These are phyloP conservation scores for Calvatia gigantea DNA, from an alignment of 768 basidiomycete species.

Conservation along the genomic window DNA sequence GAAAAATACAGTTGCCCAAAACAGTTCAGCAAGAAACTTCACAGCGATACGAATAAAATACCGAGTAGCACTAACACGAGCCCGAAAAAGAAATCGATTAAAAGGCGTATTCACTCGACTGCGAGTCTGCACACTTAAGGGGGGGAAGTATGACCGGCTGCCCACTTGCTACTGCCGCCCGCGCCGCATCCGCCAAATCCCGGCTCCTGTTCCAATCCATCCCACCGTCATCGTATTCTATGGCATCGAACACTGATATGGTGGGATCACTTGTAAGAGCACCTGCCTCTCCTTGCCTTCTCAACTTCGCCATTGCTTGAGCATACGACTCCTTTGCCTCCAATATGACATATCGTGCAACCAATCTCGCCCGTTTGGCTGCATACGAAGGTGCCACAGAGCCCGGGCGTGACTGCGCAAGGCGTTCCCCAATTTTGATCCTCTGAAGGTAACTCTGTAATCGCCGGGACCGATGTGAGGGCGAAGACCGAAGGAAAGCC, in stretches of 20 bases:
- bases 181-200: conserved; percentile 26
- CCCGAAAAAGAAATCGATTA: not conserved
- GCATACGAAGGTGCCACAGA: conserved; percentile 30
- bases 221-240: conserved; percentile 26
- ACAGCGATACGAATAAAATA: not conserved
- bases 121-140: conserved; percentile 10
- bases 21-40: not conserved
- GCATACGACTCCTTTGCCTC: conserved; percentile 8
- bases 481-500: not conserved
- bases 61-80: not conserved
- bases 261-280: conserved; percentile 13
- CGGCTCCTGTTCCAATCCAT: conserved; percentile 36
- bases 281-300: not conserved
- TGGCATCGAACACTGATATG: conserved; percentile 23
- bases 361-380: conserved; percentile 21
- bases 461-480: not conserved
- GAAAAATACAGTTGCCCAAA: too few species aligned
- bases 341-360: conserved; percentile 13
- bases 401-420: conserved; percentile 42
- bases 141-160: not conserved
- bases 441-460: conserved; percentile 17
- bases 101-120: conserved; percentile 9
- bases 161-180: conserved; percentile 8
- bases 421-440: conserved; percentile 32
- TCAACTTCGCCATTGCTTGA: conserved; percentile 1